Base-by-base conservation (phyloP, 495 filamentous ascomycete species). In the Umbilicaria muhlenbergii region DNA sequence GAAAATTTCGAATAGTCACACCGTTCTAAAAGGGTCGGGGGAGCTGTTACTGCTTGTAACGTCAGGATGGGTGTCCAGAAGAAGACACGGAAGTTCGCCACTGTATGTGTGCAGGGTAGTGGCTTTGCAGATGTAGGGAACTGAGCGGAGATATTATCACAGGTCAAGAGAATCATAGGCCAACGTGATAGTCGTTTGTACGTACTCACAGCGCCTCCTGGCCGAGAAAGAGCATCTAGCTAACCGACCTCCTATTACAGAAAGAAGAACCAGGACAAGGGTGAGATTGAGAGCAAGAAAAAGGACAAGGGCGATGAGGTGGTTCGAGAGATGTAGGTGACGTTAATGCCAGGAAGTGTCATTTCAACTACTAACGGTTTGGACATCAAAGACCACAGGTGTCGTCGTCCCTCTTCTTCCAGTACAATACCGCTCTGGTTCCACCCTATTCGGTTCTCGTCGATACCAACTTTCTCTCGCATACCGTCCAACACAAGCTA, bases 381-480 rank as follows among this genome's bases (percentile, higher is more conserved):
- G 34, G n/a, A 40, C 14, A 38, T 24, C 18, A 34, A 35, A 37
- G 34, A 45, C 47, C 47, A 19, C 81, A 88, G 61, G 77, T 82
- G 42, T 81, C 89, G 6, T 87, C 86, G 7, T 71, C 75, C 38
- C 79, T 98, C 62, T 98, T 95, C 77, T 95, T 94, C 66, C 74
- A 85, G 51, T 84, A 88, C 68, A 98, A 98, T 64, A 82, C 82
- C 38, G 82, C 86, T 21, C 75, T 98, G 41, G 74, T 80, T 16
- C 91, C 91, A 1, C 86, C 86, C n/a, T 94, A 93, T 68, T 74
- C 69, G 12, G 73, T 92, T 34, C 77, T 92, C 36, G 43, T 70
- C 45, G 45, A 41, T 16, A 94, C 88, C 63, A 95, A 95, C 59
- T 98, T 98, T 57, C 74, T 96, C 41, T 83, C 77, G 34, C 86